A percentile compares a stretch with the other conserved stretches of the same genome.
Conservation (phyloP, 306 rosid species). For the Vigna nakashimae region DNA sequence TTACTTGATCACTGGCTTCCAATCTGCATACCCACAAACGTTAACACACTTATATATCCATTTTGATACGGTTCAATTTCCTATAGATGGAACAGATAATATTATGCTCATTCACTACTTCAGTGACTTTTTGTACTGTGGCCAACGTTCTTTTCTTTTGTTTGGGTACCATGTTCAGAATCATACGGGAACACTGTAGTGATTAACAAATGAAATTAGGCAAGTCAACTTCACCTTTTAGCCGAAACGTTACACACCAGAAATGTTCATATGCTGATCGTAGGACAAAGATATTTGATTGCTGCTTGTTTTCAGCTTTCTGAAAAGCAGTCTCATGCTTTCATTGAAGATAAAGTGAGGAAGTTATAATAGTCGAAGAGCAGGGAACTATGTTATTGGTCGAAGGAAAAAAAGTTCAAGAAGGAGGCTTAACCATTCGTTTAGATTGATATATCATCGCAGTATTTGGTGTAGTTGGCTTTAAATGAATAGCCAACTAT, state of each 20-base stretch:
- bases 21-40: not conserved
- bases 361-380: not conserved
- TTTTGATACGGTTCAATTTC: not conserved
- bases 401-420: not conserved
- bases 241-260: not conserved
- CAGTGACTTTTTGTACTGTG: not conserved
- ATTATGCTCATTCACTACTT: not conserved
- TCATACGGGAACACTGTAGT: not conserved
- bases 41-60: not conserved
- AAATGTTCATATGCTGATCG: not conserved
- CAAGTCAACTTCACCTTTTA: not conserved
- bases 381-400: not conserved
- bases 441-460: not conserved
- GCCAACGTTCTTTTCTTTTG: not conserved
- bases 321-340: not conserved
- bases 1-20: not conserved
- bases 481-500: not conserved
- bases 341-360: conserved; percentile 1
- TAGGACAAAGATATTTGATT: conserved; percentile 2
- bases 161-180: not conserved
- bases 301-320: conserved; percentile 21
- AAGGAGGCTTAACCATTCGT: not conserved
- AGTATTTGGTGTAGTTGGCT: not conserved
- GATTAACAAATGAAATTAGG: not conserved
- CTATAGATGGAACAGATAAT: not conserved